Percentiles rank a stretch among this genome's conserved stretches.
These are phyloP conservation scores for Tuber brumale DNA, from an alignment of 495 filamentous ascomycete genomes.

Conservation along the genomic window DNA sequence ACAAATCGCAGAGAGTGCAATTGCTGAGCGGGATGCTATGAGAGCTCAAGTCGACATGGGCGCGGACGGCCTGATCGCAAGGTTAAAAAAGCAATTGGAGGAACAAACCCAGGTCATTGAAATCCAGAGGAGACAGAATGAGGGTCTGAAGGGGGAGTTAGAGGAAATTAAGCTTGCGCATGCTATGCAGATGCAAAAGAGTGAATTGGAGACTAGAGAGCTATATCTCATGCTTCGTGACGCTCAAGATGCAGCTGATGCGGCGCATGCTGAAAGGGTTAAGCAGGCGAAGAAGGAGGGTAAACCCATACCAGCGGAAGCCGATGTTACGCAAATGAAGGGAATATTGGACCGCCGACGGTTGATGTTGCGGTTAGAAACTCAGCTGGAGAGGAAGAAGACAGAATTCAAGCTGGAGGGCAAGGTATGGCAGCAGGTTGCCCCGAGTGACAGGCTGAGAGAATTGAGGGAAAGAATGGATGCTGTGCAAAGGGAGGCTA, in stretches of 20 bases:
- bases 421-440: conserved; percentile 79
- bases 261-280: conserved; percentile 59
- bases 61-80: conserved; percentile 87
- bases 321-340: conserved; percentile 70
- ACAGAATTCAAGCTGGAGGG: conserved; percentile 97
- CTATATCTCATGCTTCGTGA: conserved; percentile 97
- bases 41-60: conserved; percentile 84
- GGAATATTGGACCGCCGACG: conserved; percentile 88
- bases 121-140: conserved; percentile 74
- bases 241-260: conserved; percentile 91
- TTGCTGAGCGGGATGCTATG: conserved; percentile 96
- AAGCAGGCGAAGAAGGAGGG: conserved; percentile 45
- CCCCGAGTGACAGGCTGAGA: conserved; percentile 83
- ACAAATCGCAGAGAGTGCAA: conserved; percentile 87
- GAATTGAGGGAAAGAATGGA: conserved; percentile 96
- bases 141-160: conserved; percentile 79
- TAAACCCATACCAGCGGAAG: conserved; percentile 45
- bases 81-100: conserved; percentile 84
- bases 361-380: conserved; percentile 86
- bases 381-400: conserved; percentile 92
- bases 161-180: conserved; percentile 78
- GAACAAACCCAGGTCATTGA: conserved; percentile 88
- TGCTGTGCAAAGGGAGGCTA: conserved; percentile 47
- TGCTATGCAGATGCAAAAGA: conserved; percentile 86
- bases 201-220: conserved; percentile 92